Percentiles rank a stretch among this genome's conserved stretches.
These are phyloP conservation scores for Scedosporium boydii DNA, from an alignment of 2,329 filamentous ascomycete genomes.

Conservation along the genomic window DNA sequence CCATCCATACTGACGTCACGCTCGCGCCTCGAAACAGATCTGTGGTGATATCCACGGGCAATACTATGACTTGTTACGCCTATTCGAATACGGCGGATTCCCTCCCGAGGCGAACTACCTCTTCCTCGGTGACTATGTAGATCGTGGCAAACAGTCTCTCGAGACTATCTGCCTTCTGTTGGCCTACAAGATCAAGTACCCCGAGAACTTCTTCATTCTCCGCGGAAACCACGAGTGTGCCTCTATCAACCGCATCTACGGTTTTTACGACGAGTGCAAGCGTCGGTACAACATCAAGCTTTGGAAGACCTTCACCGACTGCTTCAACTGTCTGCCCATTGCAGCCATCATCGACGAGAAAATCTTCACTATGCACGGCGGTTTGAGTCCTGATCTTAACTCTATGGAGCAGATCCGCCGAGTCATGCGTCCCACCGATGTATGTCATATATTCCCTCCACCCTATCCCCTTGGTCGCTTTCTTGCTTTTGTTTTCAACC, in stretches of 20 bases:
- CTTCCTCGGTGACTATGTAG: conserved; percentile 97
- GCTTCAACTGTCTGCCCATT: conserved; percentile 98
- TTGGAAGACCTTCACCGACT: conserved; percentile 99
- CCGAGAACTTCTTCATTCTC: conserved; percentile 98
- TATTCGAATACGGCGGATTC: conserved; percentile 98
- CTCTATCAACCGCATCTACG: conserved; percentile 97
- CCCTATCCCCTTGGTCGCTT: neutral
- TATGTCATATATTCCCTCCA: conserved; percentile 42
- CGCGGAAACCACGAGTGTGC: conserved; percentile 99
- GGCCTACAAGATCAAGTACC: conserved; percentile 99
- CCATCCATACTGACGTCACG: neutral
- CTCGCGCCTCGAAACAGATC: conserved; percentile 50
- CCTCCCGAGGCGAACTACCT: conserved; percentile 98
- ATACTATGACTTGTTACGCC: conserved; percentile 93
- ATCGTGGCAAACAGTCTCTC: conserved; percentile 96
- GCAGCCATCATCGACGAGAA: conserved; percentile 99
- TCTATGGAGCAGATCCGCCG: conserved; percentile 99
- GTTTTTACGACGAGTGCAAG: conserved; percentile 99
- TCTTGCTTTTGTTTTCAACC: neutral
- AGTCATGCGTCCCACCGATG: conserved; percentile 97
- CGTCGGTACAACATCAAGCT: conserved; percentile 98
- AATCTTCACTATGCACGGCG: conserved; percentile 99
- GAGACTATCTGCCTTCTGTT: conserved; percentile 96
- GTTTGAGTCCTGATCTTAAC: conserved; percentile 92
- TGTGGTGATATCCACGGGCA: conserved; percentile 99